phyloP scores from a whole-genome alignment of 768 basidiomycete species.

The Strobilomyces dryophilus region DNA sequence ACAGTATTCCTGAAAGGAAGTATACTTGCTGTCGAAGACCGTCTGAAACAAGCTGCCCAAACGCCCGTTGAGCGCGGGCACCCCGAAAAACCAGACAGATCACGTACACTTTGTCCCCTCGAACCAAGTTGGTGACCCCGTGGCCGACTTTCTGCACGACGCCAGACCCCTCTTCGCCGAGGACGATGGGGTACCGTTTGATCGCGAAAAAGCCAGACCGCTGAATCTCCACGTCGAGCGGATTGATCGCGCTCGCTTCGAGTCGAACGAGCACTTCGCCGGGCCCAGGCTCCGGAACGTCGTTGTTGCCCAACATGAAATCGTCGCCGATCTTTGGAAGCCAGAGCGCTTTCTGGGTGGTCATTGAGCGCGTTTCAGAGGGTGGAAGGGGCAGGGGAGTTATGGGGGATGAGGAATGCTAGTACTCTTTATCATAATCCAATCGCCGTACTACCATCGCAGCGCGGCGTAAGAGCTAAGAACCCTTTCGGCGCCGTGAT shows the following conservation, averaged over 20 bases:
- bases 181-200: constrained; percentile 31
- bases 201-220: constrained; percentile 10
- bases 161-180: constrained; percentile 37
- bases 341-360: constrained; percentile 15
- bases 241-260: constrained; percentile 39
- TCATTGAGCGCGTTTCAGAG: background rate
- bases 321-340: constrained; percentile 4
- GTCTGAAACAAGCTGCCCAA: constrained; percentile 6
- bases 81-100: background rate
- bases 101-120: constrained; percentile 30
- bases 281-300: constrained; percentile 34
- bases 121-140: constrained; percentile 28
- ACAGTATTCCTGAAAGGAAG: constrained; percentile 24
- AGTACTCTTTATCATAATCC: too few relatives aligned
- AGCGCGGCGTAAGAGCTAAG: too few relatives aligned
- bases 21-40: background rate
- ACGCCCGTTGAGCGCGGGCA: too few relatives aligned
- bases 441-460: too few relatives aligned
- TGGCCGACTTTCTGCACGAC: constrained; percentile 34
- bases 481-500: too few relatives aligned
- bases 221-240: constrained; percentile 31
- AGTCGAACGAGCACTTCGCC: constrained; percentile 41
- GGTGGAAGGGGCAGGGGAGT: background rate
- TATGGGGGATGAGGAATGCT: too few relatives aligned
- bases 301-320: constrained; percentile 2